Percentiles rank a stretch among this genome's conserved stretches.
Evolutionary conservation across 2,329 filamentous ascomycete genomes (phyloP).

Genomic region (Coleophoma eucalyptorum): DNA sequence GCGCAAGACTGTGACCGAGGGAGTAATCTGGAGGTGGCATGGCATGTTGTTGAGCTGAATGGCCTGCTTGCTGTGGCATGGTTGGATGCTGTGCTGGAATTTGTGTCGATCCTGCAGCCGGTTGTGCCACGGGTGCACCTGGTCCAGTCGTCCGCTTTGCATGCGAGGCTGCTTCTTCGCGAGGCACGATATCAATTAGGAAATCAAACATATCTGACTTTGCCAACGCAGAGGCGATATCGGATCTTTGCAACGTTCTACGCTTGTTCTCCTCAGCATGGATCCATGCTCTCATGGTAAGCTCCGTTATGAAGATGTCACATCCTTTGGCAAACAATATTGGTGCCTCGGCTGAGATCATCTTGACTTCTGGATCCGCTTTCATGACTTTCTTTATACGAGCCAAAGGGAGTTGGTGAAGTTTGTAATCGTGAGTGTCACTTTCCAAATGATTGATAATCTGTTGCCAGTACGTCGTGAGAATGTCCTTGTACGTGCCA

Average conservation of each 20-base stretch:
- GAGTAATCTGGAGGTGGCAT: slow-evolving; percentile 60
- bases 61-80: slow-evolving; percentile 40
- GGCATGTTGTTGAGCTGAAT: slow-evolving; percentile 53
- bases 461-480: slow-evolving; percentile 99
- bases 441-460: slow-evolving; percentile 93
- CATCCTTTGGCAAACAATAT: slow-evolving; percentile 98
- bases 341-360: slow-evolving; percentile 97
- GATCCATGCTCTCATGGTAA: slow-evolving; percentile 99
- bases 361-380: slow-evolving; percentile 97
- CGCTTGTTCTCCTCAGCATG: slow-evolving; percentile 99
- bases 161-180: slow-evolving; percentile 85
- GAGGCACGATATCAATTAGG: slow-evolving; percentile 95
- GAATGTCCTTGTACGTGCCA: slow-evolving; percentile 90
- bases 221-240: slow-evolving; percentile 91
- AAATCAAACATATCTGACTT: slow-evolving; percentile 99
- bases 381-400: slow-evolving; percentile 99
- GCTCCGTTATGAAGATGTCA: slow-evolving; percentile 97
- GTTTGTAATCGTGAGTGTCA: slow-evolving; percentile 96
- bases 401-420: slow-evolving; percentile 94
- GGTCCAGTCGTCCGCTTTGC: slow-evolving; percentile 65
- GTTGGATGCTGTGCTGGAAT: slow-evolving; percentile 48
- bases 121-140: slow-evolving; percentile 36
- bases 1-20: slow-evolving; percentile 60
- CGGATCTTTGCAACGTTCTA: slow-evolving; percentile 87
- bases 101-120: slow-evolving; percentile 43